Conservation (phyloP, 164 flowering plant genomes). For the Dillenia suffruticosa region DNA sequence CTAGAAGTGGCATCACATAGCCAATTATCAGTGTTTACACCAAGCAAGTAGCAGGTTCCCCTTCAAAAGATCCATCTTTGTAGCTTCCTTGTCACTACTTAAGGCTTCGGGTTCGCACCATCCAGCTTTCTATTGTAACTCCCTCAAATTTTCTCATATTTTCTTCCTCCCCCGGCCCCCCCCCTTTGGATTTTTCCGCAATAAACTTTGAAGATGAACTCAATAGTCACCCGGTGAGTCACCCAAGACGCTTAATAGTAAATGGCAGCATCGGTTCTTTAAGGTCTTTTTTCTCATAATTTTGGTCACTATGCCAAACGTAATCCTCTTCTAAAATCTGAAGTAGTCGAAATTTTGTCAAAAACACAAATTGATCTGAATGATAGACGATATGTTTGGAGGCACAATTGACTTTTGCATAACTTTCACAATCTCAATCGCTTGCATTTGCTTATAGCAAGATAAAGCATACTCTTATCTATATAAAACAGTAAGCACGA, state of each 20-base stretch:
- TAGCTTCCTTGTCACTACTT: no score
- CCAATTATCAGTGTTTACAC: not conserved
- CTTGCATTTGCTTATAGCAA: conserved; percentile 41
- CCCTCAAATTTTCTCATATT: not conserved
- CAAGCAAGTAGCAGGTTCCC: no score
- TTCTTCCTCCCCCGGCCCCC: not conserved
- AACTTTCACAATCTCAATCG: conserved; percentile 21
- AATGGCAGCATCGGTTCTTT: not conserved
- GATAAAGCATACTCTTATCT: conserved; percentile 28
- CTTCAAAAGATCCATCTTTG: no score
- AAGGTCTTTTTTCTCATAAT: conserved; percentile 10
- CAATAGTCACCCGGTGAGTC: no score
- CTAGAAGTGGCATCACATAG: no score
- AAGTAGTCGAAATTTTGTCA: conserved; percentile 16
- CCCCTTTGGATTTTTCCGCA: not conserved
- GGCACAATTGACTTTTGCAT: conserved; percentile 16
- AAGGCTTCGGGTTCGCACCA: no score
- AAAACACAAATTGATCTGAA: conserved; percentile 6
- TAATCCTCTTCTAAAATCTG: conserved; percentile 28
- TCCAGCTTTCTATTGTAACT: no score
- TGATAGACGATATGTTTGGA: conserved; percentile 26
- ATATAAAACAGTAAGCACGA: no score
- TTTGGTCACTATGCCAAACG: conserved; percentile 17
- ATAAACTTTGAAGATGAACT: not conserved
- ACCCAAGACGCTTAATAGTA: no score